Base-by-base conservation (phyloP, 2,329 filamentous ascomycete genomes). In the Ceratocystis smalleyi region DNA sequence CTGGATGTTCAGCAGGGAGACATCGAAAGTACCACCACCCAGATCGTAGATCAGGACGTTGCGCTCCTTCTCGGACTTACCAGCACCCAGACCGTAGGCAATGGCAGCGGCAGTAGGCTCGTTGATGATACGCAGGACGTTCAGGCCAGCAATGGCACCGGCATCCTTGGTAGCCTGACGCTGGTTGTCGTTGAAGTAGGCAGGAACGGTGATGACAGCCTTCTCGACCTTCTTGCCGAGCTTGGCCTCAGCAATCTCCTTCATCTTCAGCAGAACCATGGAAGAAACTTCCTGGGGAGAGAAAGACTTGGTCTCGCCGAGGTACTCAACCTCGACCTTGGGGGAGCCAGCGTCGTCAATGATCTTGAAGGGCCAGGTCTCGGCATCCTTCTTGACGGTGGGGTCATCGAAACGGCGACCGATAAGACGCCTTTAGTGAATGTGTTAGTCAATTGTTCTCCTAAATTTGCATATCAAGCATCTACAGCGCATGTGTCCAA, bases 151-250 rank as follows among this genome's bases (percentile, higher is more conserved):
- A 74, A 99, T 99, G 76, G 92, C 88, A 86, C 94, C 94, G 70
- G 94, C 94, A 75, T 97, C 94, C 87, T 97, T 97, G 80, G 94
- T 99, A 70, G 94, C 89, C 81, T 97, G 94, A 80, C 94, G 88
- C 83, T 99, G 94, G 83, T 95, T 96, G 86, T 99, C 94, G 84
- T 97, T 97, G 89, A 99, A 99, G 85, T 99, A 99, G 75, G 94
- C 94, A 66, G 94, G 94, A 66, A 97, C 94, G 68, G 94, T 99
- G 78, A 99, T 91, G 76, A 99, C 94, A 69, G 94, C 94, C 86
- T 97, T 97, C 80, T 94, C 86, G 73, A 97, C 91, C 82, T 94
- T 95, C 87, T 95, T 96, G 78, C 91, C 94, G 72, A 99, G 86
- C 85, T 99, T 97, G 78, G 83, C 83, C 83, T 99, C 94, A 73